A percentile compares a stretch with the other conserved stretches of the same genome.
phyloP scores from a whole-genome alignment of 495 filamentous ascomycete genomes.

The Astrothelium macrocarpum region DNA sequence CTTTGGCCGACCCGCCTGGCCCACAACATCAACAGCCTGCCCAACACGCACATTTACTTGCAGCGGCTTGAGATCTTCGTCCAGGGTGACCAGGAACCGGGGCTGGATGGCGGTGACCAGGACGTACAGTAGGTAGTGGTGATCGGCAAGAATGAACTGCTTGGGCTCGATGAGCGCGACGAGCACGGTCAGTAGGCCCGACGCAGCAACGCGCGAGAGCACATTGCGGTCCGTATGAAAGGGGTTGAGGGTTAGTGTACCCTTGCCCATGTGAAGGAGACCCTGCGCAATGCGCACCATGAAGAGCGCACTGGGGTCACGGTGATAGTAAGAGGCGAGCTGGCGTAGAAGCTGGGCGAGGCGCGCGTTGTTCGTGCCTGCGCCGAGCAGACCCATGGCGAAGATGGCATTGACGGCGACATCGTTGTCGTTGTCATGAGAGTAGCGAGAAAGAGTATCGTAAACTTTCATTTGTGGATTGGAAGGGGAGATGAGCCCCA shows the following conservation, averaged over 20 bases:
- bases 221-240: slow-evolving; percentile 98
- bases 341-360: slow-evolving; percentile 89
- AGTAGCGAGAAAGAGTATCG: slow-evolving; percentile 95
- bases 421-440: slow-evolving; percentile 97
- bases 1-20: slow-evolving; percentile 92
- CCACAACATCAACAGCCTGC: slow-evolving; percentile 96
- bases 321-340: slow-evolving; percentile 94
- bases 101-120: slow-evolving; percentile 96
- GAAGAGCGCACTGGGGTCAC: slow-evolving; percentile 89
- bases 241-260: slow-evolving; percentile 85
- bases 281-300: slow-evolving; percentile 99
- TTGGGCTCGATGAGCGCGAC: slow-evolving; percentile 91
- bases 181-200: slow-evolving; percentile 80
- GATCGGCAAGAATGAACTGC: slow-evolving; percentile 78
- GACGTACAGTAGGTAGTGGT: slow-evolving; percentile 96
- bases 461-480: slow-evolving; percentile 99
- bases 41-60: slow-evolving; percentile 95
- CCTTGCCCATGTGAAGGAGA: slow-evolving; percentile 97
- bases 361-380: slow-evolving; percentile 96
- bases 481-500: slow-evolving; percentile 91
- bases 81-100: slow-evolving; percentile 87
- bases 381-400: slow-evolving; percentile 94
- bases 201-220: slow-evolving; percentile 80
- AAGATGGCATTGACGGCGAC: slow-evolving; percentile 98
- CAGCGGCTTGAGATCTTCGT: slow-evolving; percentile 86